These are phyloP conservation scores for Bolboschoenoplectus hybrid DNA, from an alignment of 202 grass and related monocot genomes.

Conservation along the genomic window DNA sequence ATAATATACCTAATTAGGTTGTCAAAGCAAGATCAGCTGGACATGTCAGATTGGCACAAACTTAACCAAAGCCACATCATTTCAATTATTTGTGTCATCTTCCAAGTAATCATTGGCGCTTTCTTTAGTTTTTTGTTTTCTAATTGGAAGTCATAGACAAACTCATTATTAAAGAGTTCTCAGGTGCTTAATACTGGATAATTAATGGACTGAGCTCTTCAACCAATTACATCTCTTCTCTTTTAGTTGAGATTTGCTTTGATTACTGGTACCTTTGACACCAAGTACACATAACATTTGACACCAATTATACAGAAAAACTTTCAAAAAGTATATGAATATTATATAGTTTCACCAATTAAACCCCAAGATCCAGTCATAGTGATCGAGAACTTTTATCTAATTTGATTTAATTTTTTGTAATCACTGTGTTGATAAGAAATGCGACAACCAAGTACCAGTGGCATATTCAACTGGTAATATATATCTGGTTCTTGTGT, in stretches of 20 bases:
- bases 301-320: background rate
- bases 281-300: background rate
- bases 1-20: no score
- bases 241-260: background rate
- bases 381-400: background rate
- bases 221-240: background rate
- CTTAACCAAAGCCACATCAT: no score
- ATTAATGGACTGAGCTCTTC: background rate
- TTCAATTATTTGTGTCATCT: no score
- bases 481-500: background rate
- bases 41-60: no score
- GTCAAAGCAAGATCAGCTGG: no score
- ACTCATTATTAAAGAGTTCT: background rate
- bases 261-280: background rate
- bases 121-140: background rate
- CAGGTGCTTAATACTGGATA: conserved; percentile 11
- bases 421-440: background rate
- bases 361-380: background rate
- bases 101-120: no score
- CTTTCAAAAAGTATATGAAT: background rate
- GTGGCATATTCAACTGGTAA: background rate
- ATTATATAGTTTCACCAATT: background rate
- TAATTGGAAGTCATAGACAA: background rate
- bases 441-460: background rate
- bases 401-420: background rate